A percentile compares a stretch with the other conserved stretches of the same genome.
Conservation (phyloP, 495 filamentous ascomycete species). For the Terfezia boudieri region DNA sequence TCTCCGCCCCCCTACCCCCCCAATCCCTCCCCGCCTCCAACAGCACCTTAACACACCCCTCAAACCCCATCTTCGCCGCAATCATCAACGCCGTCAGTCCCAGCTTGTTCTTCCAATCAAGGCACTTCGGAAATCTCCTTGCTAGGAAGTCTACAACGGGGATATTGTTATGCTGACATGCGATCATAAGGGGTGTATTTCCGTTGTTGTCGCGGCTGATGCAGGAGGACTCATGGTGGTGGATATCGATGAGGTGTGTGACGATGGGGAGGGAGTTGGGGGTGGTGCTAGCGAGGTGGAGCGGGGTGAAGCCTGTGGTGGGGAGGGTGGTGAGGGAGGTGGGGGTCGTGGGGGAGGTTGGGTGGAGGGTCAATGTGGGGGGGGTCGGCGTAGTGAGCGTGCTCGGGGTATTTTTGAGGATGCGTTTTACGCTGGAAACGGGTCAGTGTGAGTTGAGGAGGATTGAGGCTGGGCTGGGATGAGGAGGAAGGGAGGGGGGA, state of each 20-base stretch:
- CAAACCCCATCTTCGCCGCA: constrained; percentile 4
- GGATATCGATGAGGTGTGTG: constrained; percentile 27
- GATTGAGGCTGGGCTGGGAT: background rate
- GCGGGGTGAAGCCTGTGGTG: constrained; percentile 39
- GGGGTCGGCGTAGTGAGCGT: constrained; percentile 51
- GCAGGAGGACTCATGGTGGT: constrained; percentile 33
- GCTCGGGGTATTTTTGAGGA: constrained; percentile 42
- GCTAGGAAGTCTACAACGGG: constrained; percentile 37
- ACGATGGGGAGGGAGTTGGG: constrained; percentile 39
- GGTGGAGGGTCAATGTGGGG: constrained; percentile 35
- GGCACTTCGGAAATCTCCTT: constrained; percentile 18
- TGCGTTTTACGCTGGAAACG: constrained; percentile 31
- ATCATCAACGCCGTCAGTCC: constrained; percentile 26
- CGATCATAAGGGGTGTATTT: constrained; percentile 47
- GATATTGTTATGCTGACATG: constrained; percentile 33
- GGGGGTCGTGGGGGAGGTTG: constrained; percentile 32
- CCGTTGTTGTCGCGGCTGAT: constrained; percentile 46
- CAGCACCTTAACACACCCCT: constrained; percentile 1
- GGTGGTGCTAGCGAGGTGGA: constrained; percentile 50
- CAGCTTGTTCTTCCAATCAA: constrained; percentile 31
- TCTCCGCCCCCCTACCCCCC: background rate
- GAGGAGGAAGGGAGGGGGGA: constrained; percentile 15
- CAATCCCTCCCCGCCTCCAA: background rate
- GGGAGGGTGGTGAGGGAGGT: constrained; percentile 13
- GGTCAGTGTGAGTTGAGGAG: background rate